Base-by-base conservation (phyloP, 768 basidiomycete genomes). In the Sporobolomyces phaffii region DNA sequence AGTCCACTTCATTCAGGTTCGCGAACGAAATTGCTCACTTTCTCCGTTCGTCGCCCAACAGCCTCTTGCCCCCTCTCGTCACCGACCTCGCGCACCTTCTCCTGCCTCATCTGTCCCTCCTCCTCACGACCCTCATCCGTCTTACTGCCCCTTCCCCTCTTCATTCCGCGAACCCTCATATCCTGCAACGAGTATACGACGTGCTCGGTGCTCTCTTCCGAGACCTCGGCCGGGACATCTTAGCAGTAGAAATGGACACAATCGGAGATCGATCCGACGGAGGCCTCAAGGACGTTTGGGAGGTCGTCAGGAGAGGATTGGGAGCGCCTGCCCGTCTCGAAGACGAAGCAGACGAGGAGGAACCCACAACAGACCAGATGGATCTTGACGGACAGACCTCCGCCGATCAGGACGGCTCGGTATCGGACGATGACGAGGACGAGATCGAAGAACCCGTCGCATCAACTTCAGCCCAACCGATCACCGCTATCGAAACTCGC, bases 141-240 rank as follows among this genome's bases (percentile, higher is more conserved):
- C 61, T 72, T 13, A 72, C 71, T n/a, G 61, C 61, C 4, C 67
- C 71, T 13, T 65, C 71, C 1, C 67, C 71, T 13, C 51, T 69
- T 29, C 62, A 60, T 33, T 60, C 61, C 41, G 62, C 70, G n/a
- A 68, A 72, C 45, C 70, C 70, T 0, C 47, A 54, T 28, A 58
- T 72, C 34, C 72, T 72, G 11, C 72, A 72, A 44, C 61, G 68
- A 18, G 48, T 62, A 10, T 69, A 72, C 62, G 71, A 72, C 62
- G 65, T 66, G 1, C 62, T 72, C 59, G 72, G 68, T 1, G 62
- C 60, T 6, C 33, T 69, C 10, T 72, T 72, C 62, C 60, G 68
- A 10, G 68, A 72, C 29, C 48, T 72, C 20, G 64, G 53, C 2
- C 52, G 58, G 4, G 64, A 69, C 24, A 57, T 72, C 52, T 49